Percentiles rank a stretch among this genome's conserved stretches.
These are phyloP conservation scores for Alternaria arborescens DNA, from an alignment of 2,329 filamentous ascomycete genomes.

Conservation along the genomic window DNA sequence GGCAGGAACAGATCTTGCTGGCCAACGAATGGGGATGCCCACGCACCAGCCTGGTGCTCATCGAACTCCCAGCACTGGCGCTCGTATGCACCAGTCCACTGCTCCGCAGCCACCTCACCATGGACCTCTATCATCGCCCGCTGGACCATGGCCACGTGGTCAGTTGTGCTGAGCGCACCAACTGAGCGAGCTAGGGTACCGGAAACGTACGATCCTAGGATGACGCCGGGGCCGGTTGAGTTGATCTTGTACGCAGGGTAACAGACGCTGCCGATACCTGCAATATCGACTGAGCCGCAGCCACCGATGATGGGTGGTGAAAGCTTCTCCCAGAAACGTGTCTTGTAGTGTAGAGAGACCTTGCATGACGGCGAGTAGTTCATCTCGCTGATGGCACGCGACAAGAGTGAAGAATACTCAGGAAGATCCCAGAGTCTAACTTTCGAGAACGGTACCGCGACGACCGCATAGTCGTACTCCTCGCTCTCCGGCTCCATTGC, in stretches of 20 bases:
- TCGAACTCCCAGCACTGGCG: constrained; percentile 73
- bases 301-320: constrained; percentile 68
- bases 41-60: constrained; percentile 68
- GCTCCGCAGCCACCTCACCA: constrained; percentile 64
- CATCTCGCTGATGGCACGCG: constrained; percentile 58
- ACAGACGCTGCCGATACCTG: constrained; percentile 69
- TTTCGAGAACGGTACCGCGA: constrained; percentile 70
- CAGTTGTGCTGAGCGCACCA: constrained; percentile 61
- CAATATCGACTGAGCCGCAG: constrained; percentile 68
- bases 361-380: constrained; percentile 63
- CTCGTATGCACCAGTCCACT: constrained; percentile 72
- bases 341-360: constrained; percentile 72
- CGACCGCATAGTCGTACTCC: constrained; percentile 72
- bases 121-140: constrained; percentile 75
- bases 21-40: constrained; percentile 67
- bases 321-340: constrained; percentile 68
- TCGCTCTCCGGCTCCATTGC: constrained; percentile 55
- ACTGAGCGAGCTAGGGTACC: constrained; percentile 58
- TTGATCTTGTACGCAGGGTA: constrained; percentile 75
- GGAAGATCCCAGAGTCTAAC: constrained; percentile 70
- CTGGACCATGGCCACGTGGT: constrained; percentile 70
- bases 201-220: constrained; percentile 67
- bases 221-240: constrained; percentile 67
- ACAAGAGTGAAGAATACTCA: constrained; percentile 59
- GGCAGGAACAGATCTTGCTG: constrained; percentile 76